phyloP scores from a whole-genome alignment of 23 red algal genomes.

The Gracilaria domingensis region DNA sequence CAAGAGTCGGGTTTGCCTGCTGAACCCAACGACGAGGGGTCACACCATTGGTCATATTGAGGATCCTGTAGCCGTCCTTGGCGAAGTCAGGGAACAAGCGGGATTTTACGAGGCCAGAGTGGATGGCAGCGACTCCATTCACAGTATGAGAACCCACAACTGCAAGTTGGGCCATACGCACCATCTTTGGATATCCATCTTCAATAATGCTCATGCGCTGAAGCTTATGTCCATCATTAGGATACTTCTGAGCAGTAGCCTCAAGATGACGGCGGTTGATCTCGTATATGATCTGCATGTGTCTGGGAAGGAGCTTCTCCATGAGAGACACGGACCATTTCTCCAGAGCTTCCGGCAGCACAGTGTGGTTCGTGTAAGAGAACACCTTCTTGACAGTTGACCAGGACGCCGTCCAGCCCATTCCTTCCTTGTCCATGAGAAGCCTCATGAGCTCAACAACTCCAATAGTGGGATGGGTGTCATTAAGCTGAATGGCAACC shows the following conservation, averaged over 20 bases:
- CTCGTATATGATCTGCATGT: slow-evolving; percentile 99
- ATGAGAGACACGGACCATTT: slow-evolving; percentile 97
- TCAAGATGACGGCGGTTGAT: slow-evolving; percentile 96
- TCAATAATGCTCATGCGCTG: slow-evolving; percentile 98
- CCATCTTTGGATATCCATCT: slow-evolving; percentile 97
- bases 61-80: slow-evolving; percentile 83
- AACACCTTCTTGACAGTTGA: slow-evolving; percentile 88
- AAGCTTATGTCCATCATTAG: slow-evolving; percentile 88
- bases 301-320: slow-evolving; percentile 96
- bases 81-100: slow-evolving; percentile 97
- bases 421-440: slow-evolving; percentile 86
- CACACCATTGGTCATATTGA: slow-evolving; percentile 99
- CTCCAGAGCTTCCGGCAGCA: slow-evolving; percentile 99
- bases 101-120: slow-evolving; percentile 85
- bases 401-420: slow-evolving; percentile 97
- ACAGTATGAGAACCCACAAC: slow-evolving; percentile 97
- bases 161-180: slow-evolving; percentile 99
- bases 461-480: slow-evolving; percentile 98
- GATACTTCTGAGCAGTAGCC: slow-evolving; percentile 79
- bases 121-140: slow-evolving; percentile 98
- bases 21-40: slow-evolving; percentile 98
- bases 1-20: slow-evolving; percentile 94
- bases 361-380: slow-evolving; percentile 99
- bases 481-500: slow-evolving; percentile 97
- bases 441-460: slow-evolving; percentile 97